Conservation (phyloP, 2,329 filamentous ascomycete species). For the Colletotrichum eremochloae region DNA sequence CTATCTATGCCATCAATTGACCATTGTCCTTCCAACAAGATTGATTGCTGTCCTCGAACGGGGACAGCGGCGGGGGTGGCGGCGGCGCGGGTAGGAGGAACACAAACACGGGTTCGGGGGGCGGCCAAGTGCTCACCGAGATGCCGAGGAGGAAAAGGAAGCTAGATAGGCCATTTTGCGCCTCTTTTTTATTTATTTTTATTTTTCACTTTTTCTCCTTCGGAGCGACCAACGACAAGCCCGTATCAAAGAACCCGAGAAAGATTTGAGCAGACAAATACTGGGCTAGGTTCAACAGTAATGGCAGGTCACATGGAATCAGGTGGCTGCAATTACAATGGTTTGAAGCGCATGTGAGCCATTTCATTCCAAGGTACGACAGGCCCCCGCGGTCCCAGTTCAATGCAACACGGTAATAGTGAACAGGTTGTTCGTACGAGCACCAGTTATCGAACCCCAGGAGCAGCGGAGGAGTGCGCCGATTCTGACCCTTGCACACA, state of each 20-base stretch:
- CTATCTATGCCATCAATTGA: not conserved
- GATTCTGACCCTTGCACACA: conserved; percentile 5
- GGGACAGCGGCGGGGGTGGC: not conserved
- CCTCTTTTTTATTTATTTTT: too few species aligned
- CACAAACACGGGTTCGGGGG: not conserved
- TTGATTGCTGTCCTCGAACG: not conserved
- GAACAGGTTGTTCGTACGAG: not conserved
- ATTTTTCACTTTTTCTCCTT: too few species aligned
- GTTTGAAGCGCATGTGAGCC: not conserved
- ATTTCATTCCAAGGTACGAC: not conserved
- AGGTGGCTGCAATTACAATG: not conserved
- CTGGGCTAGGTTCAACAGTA: not conserved
- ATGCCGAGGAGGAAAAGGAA: not conserved
- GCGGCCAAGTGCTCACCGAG: conserved; percentile 12
- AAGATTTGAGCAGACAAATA: not conserved
- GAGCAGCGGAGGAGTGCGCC: not conserved
- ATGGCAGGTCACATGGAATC: conserved; percentile 17
- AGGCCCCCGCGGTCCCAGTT: not conserved
- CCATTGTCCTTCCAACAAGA: not conserved
- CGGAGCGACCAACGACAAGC: not conserved
- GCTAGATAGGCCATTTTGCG: not conserved
- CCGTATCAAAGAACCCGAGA: not conserved
- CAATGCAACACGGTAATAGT: not conserved
- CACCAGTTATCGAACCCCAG: not conserved
- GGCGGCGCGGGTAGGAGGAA: not conserved